Evolutionary conservation across 2,329 filamentous ascomycete genomes (phyloP).

Genomic region (Pestalotiopsis sp.): DNA sequence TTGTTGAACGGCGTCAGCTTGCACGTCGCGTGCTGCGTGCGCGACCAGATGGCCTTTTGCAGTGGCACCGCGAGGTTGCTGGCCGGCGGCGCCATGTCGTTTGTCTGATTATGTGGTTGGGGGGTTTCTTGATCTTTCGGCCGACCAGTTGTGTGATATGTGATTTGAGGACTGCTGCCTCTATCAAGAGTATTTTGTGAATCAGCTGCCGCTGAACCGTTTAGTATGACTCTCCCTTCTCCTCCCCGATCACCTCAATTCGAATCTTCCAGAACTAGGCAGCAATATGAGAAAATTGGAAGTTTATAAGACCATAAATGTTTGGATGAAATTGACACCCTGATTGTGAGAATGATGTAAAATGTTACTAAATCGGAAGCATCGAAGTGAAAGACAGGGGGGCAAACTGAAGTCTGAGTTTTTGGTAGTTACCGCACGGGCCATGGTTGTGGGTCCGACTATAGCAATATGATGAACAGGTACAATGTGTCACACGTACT

Average conservation of each 20-base stretch:
- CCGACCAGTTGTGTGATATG: too few relatives aligned
- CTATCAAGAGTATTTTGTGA: background rate
- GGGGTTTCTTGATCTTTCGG: too few relatives aligned
- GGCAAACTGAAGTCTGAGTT: background rate
- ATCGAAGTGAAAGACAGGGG: background rate
- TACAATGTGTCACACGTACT: too few relatives aligned
- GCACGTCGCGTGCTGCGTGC: background rate
- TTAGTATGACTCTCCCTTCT: background rate
- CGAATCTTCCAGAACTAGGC: background rate
- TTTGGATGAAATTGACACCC: background rate
- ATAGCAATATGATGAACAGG: background rate
- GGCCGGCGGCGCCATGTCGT: background rate
- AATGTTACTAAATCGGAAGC: background rate
- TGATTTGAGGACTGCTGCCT: too few relatives aligned
- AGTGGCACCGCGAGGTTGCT: background rate
- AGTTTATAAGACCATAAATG: background rate
- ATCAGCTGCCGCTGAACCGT: background rate
- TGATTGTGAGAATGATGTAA: background rate
- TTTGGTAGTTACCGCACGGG: background rate
- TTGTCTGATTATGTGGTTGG: too few relatives aligned
- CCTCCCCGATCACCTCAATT: background rate
- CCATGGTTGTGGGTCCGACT: background rate
- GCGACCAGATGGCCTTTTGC: constrained; percentile 6
- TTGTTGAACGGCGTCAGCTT: background rate
- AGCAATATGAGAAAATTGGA: background rate